Evolutionary conservation across 1,139 yeast species (phyloP).

Genomic region (Kodamaea arcana): DNA sequence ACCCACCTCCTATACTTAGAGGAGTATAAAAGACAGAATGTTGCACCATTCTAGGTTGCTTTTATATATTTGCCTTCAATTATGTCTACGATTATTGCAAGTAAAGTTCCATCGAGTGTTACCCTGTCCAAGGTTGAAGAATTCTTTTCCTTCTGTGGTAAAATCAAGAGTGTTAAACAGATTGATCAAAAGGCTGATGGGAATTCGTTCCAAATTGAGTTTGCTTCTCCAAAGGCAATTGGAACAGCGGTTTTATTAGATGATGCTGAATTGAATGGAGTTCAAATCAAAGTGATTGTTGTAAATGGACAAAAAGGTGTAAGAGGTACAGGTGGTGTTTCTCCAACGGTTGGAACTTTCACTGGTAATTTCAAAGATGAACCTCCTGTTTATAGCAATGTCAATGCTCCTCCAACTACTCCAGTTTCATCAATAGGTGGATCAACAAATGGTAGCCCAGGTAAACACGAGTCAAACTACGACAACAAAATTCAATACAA

Average conservation of each 20-base stretch:
- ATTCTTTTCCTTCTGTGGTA: constrained; percentile 79
- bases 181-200: constrained; percentile 24
- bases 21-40: background rate
- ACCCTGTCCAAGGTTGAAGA: constrained; percentile 55
- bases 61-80: too few species aligned
- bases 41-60: too few species aligned
- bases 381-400: constrained; percentile 13
- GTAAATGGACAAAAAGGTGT: background rate
- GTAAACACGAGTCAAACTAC: too few species aligned
- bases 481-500: constrained; percentile 22
- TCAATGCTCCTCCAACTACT: constrained; percentile 7
- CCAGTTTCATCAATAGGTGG: constrained; percentile 1
- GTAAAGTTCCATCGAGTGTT: constrained; percentile 55
- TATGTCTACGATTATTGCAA: constrained; percentile 52
- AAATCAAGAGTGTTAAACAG: constrained; percentile 43
- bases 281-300: constrained; percentile 40
- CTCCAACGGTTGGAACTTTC: constrained; percentile 14
- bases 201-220: constrained; percentile 46
- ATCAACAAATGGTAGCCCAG: constrained; percentile 5
- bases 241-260: constrained; percentile 69
- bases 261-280: constrained; percentile 70
- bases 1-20: background rate
- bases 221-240: constrained; percentile 59
- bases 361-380: constrained; percentile 14
- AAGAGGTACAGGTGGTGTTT: constrained; percentile 7